These are phyloP conservation scores for Dactylonectria macrodidyma DNA, from an alignment of 2,329 filamentous ascomycete species.

Conservation along the genomic window DNA sequence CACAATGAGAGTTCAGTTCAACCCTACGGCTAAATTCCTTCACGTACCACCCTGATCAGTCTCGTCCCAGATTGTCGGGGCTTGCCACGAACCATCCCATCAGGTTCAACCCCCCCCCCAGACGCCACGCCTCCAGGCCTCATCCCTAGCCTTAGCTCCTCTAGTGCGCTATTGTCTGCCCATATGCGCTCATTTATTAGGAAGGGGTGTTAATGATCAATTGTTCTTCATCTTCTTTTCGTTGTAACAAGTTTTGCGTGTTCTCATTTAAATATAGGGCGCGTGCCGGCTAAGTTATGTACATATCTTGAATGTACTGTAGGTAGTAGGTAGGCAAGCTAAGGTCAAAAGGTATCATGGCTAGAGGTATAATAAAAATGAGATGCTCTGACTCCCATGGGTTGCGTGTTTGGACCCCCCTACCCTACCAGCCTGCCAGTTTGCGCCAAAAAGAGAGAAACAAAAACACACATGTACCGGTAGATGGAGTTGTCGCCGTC, in stretches of 20 bases:
- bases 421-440: constrained; percentile 39
- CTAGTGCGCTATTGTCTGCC: constrained; percentile 13
- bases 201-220: too few species aligned
- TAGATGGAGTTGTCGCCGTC: constrained; percentile 41
- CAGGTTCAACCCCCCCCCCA: neutral
- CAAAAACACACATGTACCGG: constrained; percentile 18
- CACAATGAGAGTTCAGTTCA: neutral
- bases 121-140: constrained; percentile 1
- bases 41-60: neutral
- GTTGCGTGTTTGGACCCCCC: constrained; percentile 37
- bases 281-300: constrained; percentile 9
- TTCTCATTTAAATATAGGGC: constrained; percentile 12
- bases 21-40: neutral
- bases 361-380: constrained; percentile 24
- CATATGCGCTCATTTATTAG: constrained; percentile 13
- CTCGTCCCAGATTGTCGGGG: constrained; percentile 2
- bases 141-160: neutral
- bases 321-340: constrained; percentile 7
- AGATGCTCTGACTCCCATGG: constrained; percentile 43
- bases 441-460: constrained; percentile 39
- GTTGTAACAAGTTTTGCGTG: neutral
- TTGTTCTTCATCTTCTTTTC: constrained; percentile 1
- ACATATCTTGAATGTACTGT: neutral
- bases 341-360: constrained; percentile 17
- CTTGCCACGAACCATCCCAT: neutral